Base-by-base conservation (phyloP, 2,329 filamentous ascomycete genomes). In the Stylonectria norvegica region DNA sequence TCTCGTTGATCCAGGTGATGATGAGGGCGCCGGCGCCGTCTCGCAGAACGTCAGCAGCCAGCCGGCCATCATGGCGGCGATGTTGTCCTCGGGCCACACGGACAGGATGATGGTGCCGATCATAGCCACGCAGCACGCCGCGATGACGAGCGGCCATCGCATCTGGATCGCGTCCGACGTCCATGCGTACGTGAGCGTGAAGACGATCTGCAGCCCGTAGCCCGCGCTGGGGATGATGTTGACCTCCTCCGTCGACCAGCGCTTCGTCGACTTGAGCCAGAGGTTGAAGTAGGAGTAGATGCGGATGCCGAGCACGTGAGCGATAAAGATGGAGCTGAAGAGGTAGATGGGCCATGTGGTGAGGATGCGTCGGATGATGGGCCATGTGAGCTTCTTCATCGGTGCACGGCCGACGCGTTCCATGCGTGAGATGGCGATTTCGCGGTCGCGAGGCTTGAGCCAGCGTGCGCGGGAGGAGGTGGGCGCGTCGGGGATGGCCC, bases 341-440 rank as follows among this genome's bases (percentile, higher is more conserved):
- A 63, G 56, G 45, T 70, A 71, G 14, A 71, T 60, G 45, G 71
- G 67, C 69, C 68, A 72, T 2, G 63, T 65, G 1, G 46, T 46
- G 39, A 65, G 62, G 39, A 70, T 64, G 39, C 67, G 63, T 33
- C 54, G 52, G 38, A 69, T 45, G 15, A 70, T 60, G 20, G 40
- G 29, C 38, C 40, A 49, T 36, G 68, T 55, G 38, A 68, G 55
- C 46, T 64, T 64, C 2, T 63, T 62, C 2, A 53, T 45, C 3
- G 65, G 66, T 34, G 56, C 59, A 34, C 65, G 61, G 14, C 67
- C 68, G 30, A 70, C 68, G 38, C 80, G 75, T 49, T 85, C 75
- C 57, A 91, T 90, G 47, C 85, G 76, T 32, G 83, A 75, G 11
- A 76, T 70, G 46, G 86, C 81, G 27, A 83, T 74, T 40, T 78